These are phyloP conservation scores for Talaromyces adpressus DNA, from an alignment of 495 filamentous ascomycete species.

Conservation along the genomic window DNA sequence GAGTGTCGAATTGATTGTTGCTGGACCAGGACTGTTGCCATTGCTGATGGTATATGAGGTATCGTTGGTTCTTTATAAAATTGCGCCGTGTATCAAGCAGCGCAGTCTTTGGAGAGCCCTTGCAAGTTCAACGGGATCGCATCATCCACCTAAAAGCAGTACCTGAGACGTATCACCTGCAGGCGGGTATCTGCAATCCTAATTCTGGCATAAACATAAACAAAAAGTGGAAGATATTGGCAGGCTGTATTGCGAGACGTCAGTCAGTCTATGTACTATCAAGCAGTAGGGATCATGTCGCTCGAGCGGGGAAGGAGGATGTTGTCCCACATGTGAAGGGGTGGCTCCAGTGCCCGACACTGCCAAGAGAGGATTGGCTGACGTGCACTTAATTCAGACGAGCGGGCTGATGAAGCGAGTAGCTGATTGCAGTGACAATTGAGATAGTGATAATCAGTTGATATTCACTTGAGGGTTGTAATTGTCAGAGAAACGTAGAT, in stretches of 20 bases:
- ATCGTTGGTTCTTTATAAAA: background rate
- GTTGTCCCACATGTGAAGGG: conserved; percentile 2
- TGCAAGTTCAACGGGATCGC: background rate
- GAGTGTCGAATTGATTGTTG: conserved; percentile 37
- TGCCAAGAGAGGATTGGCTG: background rate
- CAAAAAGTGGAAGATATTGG: background rate
- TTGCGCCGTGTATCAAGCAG: background rate
- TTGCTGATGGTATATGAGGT: background rate
- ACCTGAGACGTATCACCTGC: background rate
- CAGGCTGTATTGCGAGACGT: background rate
- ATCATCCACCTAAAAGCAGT: background rate
- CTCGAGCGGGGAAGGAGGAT: background rate
- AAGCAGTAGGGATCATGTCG: background rate
- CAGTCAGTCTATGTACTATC: background rate
- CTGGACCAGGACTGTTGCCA: conserved; percentile 48
- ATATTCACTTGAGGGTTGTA: background rate
- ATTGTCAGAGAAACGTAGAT: background rate
- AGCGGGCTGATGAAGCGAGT: background rate
- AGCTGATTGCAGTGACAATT: background rate
- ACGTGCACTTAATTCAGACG: background rate
- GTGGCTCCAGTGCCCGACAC: background rate
- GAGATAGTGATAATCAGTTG: background rate
- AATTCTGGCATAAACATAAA: background rate
- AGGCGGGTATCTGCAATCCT: background rate
- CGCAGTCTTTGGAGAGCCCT: background rate